Evolutionary conservation across 352 stramenopile species (phyloP), one percentile per base, ranked within the genome.

Genomic region (Pythium periplocum): DNA sequence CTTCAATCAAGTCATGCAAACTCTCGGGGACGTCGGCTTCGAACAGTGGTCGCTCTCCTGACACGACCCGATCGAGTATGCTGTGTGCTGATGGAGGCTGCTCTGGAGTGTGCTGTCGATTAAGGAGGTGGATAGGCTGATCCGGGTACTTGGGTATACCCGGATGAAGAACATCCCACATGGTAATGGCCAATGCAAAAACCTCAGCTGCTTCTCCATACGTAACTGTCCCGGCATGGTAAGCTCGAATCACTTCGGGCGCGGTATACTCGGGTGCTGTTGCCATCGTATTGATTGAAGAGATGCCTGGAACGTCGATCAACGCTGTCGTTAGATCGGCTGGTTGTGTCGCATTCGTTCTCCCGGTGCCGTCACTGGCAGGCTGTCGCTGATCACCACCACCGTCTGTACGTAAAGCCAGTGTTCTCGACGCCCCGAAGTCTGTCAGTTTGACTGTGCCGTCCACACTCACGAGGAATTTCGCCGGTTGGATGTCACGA

Each of bases 401-500:
- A 51, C 60, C 43, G 17, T 11, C 38, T 17, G 44, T 37, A 47
- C 49, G 56, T 17, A 32, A 4, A 49, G 59, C 68, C 69, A 83
- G 8, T n/a, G 51, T 8, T 59, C 72, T 59, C 7, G 71, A 83
- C 17, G 88, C 75, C 2, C 84, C 84, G 56, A 95, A 93, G 60
- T 95, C 82, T 33, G 73, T 79, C 8, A 93, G 71, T 48, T 95
- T 95, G 30, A 86, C 73, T 6, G 64, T 73, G 53, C 68, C 64
- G 30, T 74, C 68, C 0, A 61, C 53, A 11, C 80, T 67, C 3
- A 96, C 69, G n/a, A 94, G 73, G 52, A 96, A 94, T 54, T 95
- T 96, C 0, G 73, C 64, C 3, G 77, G 77, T 34, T 87, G 86
- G 47, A 91, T 91, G 44, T 91, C 80, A 7, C 75, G 70, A 34